These are phyloP conservation scores for Begonia loranthoides DNA, from an alignment of 306 rosid genomes.

Conservation along the genomic window DNA sequence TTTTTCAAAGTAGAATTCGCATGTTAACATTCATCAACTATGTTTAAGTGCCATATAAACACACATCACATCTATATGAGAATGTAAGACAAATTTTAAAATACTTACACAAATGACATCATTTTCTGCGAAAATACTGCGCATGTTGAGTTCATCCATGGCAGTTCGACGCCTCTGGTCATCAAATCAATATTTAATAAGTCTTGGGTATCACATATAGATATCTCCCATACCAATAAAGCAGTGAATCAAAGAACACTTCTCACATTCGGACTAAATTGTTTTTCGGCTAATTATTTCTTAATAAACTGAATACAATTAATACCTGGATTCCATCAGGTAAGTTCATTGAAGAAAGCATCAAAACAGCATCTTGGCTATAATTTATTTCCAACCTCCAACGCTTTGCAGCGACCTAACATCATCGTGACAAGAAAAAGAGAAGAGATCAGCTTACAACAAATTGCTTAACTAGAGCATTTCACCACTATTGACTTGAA, in stretches of 20 bases:
- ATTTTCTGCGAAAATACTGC: conserved; percentile 68
- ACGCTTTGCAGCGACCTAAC: conserved; percentile 77
- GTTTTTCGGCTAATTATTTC: too few species aligned
- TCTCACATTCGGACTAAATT: too few species aligned
- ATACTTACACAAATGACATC: conserved; percentile 80
- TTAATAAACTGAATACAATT: background rate
- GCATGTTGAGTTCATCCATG: conserved; percentile 87
- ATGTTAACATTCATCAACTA: too few species aligned
- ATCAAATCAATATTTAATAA: background rate
- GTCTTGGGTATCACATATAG: too few species aligned
- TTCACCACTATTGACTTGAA: background rate
- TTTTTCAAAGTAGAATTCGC: too few species aligned
- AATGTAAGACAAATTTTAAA: background rate
- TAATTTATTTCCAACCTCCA: conserved; percentile 83
- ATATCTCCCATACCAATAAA: background rate
- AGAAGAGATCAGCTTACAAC: background rate
- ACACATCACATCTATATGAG: too few species aligned
- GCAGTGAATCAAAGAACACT: background rate
- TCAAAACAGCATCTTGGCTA: conserved; percentile 73
- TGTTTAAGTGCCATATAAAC: too few species aligned
- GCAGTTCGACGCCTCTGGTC: conserved; percentile 84
- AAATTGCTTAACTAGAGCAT: background rate
- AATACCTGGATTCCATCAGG: conserved; percentile 95
- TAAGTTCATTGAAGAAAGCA: conserved; percentile 95
- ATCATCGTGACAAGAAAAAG: background rate